Evolutionary conservation across 768 basidiomycete genomes (phyloP), one percentile per base, ranked within the genome.

Genomic region (Lyophyllum decastes): DNA sequence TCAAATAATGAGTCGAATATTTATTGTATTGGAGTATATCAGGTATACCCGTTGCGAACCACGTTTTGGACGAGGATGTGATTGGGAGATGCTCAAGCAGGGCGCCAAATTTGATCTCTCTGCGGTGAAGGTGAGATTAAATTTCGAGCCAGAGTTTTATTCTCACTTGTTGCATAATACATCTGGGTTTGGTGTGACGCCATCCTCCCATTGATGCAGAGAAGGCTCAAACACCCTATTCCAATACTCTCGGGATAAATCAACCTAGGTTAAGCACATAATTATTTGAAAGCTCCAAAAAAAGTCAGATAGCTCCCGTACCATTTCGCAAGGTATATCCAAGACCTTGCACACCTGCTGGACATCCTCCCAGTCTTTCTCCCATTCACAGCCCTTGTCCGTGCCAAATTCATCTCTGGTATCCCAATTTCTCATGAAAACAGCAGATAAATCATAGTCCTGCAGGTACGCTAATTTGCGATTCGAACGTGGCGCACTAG

Each of bases 401-500:
- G 86, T 82, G 17, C 84, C 88, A 24, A 79, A 84, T 72, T 95
- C 93, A 66, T 94, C 91, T 40, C 88, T 80, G 2, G 88, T 89
- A 64, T 94, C 91, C 95, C 95, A 98, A 58, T 98, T 98, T 21
- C 93, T 84, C 95, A 98, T 98, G 71, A 89, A 98, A 0, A 97
- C 82, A 11, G 93, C 93, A 40, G 90, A 89, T 1, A 96, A 78
- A 66, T 94, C 86, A 61, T 86, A 90, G 59, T 90, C 88, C 89
- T 94, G 44, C 14, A 22, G 34, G 16, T 35, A 34, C 17, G 46
- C n/a, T 17, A 24, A 10, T 41, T 6, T 34, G 5, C 33, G 27
- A 49, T 46, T 41, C 4, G 10, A 22, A 38, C 27, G 12, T 40
- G 27, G 7, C 0, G 22, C 22, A n/a, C 8, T 19, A 33, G 40